Evolutionary conservation across 2,329 filamentous ascomycete species (phyloP), one percentile per base, ranked within the genome.

Genomic region (Helotiales sp.): DNA sequence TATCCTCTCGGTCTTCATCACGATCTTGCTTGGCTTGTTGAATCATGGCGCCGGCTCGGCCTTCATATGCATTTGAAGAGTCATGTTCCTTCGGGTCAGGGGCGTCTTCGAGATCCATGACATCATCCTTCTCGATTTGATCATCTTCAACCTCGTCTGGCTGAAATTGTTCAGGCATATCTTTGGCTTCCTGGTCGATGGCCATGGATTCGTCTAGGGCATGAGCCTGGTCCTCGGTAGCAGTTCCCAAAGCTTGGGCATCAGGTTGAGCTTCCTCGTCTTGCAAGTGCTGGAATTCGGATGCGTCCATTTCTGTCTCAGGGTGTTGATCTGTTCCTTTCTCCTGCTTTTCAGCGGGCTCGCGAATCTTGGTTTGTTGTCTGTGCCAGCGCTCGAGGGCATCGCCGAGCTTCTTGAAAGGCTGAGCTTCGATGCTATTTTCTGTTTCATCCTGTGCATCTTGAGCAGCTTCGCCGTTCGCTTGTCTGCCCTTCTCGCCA

Each of bases 401-500:
- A 75, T 99, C 92, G 22, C 95, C 95, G 29, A 99, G 83, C 70
- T 96, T 96, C 76, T 95, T 95, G 80, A 97, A 96, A 1, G 92
- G 90, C 65, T 95, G 85, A 46, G 79, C 76, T 52, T 83, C 73
- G 5, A 70, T 67, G 24, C 73, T 72, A 34, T 78, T 73, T 63
- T 79, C 71, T 15, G 73, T 70, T 15, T 73, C 70, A 30, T 71
- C 65, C 30, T 66, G 60, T 1, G 68, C 58, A 50, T 75, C 65
- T 55, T 71, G 67, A 31, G 70, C 74, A 36, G 74, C 75, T 54
- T 76, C 73, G 10, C 74, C 71, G 27, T 73, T 70, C 7, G 74
- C 74, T 53, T 80, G 76, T 42, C 76, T 72, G 10, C 74, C 70
- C 30, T 77, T 75, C 53, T 82, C 77, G 12, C 86, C 87, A 63